Base-by-base conservation (phyloP, 345 rosid genomes). In the Abelmoschus esculentus region DNA sequence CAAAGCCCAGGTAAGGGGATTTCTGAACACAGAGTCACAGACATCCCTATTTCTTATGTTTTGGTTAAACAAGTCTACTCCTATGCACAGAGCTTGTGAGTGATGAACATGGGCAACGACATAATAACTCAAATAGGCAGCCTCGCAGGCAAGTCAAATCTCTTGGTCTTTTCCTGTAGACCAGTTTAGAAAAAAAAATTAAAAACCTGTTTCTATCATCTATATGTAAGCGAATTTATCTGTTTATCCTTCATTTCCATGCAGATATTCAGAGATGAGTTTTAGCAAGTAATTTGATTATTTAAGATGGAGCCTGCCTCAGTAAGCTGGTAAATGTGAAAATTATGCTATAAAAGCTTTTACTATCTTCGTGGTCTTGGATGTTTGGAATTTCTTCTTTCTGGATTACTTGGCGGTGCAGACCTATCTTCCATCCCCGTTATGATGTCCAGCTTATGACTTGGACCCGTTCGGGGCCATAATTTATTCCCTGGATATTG, bases 261-360 rank as follows among this genome's bases (percentile, higher is more conserved):
- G 83, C 77, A 87, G 92, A 80, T 87, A 86, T 72, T 89, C 95
- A 0, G 88, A 86, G 74, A 89, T 89, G 96, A 87, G 83, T 73
- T 89, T 83, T 82, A 80, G 89, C 83, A 85, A 86, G 85, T 80
- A 83, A 83, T 82, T 77, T 70, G 28, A 82, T 76, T 74, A 71
- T 71, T 69, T 71, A 63, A 76, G 58, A 70, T 63, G 76, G 55
- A 77, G 66, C 71, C 36, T 75, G 74, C 74, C 71, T 68, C 75
- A 75, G 75, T 80, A 77, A 78, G 75, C 78, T 68, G 76, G 73
- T 69, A 69, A 78, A 82, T 85, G 88, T 84, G 56, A 55, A 77
- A 60, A 61, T 32, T 75, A 56, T 64, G 42, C 73, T 28, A 70
- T 32, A 7, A 46, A 18, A 36, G 26, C n/a, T 15, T 73, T n/a